Conservation (phyloP, 441 rosid genomes). For the Syzygium syzygioides region DNA sequence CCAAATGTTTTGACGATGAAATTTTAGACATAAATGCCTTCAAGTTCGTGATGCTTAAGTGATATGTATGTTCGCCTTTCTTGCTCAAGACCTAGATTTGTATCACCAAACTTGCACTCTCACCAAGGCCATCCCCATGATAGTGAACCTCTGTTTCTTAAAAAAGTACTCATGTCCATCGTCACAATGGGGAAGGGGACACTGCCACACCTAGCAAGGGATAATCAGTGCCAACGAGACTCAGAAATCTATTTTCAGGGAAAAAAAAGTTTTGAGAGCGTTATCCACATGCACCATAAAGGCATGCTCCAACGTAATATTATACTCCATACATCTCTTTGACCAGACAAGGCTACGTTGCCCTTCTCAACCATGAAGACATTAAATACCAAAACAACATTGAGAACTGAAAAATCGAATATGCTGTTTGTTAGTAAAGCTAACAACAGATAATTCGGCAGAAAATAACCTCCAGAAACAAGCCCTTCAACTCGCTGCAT, state of each 20-base stretch:
- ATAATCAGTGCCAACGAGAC: not conserved
- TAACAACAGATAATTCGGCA: not conserved
- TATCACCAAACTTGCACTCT: not conserved
- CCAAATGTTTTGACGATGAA: not conserved
- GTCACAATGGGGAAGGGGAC: not conserved
- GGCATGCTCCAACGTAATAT: not conserved
- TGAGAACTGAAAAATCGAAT: not conserved
- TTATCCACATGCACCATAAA: not conserved
- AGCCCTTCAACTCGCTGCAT: conserved; percentile 17
- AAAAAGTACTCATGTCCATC: not conserved
- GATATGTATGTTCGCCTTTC: not conserved
- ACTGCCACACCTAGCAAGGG: not conserved
- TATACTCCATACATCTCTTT: not conserved
- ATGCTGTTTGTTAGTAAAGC: not conserved
- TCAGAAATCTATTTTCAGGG: not conserved
- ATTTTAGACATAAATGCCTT: not conserved
- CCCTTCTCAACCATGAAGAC: not conserved
- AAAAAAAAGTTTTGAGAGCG: not conserved
- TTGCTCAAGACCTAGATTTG: not conserved
- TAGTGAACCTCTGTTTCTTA: not conserved
- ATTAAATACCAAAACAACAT: not conserved
- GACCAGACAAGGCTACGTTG: not conserved
- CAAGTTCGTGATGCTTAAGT: not conserved
- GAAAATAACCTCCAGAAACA: conserved; percentile 13
- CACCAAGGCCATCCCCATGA: not conserved